A percentile compares a stretch with the other conserved stretches of the same genome.
These are phyloP conservation scores for Kingdonia uniflora DNA, from an alignment of 164 flowering plant species.

Conservation along the genomic window DNA sequence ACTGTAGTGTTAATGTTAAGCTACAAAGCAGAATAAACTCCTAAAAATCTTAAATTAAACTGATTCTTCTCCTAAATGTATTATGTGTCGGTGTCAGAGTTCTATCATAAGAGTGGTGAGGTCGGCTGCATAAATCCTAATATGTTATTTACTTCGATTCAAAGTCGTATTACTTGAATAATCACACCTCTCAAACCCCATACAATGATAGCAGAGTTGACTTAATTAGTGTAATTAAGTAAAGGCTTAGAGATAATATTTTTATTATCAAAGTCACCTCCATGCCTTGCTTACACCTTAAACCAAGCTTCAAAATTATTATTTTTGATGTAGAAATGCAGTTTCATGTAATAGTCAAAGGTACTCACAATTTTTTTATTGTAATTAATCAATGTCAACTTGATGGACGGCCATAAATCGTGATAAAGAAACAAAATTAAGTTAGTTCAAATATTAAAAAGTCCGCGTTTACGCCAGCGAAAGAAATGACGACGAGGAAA, in stretches of 20 bases:
- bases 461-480: not conserved
- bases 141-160: too few species aligned
- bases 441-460: not conserved
- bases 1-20: too few species aligned
- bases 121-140: too few species aligned
- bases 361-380: not conserved
- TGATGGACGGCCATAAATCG: not conserved
- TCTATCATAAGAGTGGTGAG: too few species aligned
- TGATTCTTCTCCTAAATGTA: too few species aligned
- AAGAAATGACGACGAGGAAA: not conserved
- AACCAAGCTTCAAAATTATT: not conserved
- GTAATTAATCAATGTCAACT: not conserved
- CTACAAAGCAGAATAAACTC: too few species aligned
- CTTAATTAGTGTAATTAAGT: not conserved
- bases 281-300: constrained; percentile 4
- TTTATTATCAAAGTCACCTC: not conserved
- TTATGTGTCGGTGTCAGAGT: too few species aligned
- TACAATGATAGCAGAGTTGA: too few species aligned
- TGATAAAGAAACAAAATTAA: not conserved
- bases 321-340: not conserved
- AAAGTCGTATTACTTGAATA: too few species aligned
- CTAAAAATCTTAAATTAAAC: too few species aligned
- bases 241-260: not conserved
- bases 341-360: not conserved
- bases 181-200: too few species aligned